These are phyloP conservation scores for Pleurotus pulmonarius DNA, from an alignment of 768 basidiomycete genomes.

Conservation along the genomic window DNA sequence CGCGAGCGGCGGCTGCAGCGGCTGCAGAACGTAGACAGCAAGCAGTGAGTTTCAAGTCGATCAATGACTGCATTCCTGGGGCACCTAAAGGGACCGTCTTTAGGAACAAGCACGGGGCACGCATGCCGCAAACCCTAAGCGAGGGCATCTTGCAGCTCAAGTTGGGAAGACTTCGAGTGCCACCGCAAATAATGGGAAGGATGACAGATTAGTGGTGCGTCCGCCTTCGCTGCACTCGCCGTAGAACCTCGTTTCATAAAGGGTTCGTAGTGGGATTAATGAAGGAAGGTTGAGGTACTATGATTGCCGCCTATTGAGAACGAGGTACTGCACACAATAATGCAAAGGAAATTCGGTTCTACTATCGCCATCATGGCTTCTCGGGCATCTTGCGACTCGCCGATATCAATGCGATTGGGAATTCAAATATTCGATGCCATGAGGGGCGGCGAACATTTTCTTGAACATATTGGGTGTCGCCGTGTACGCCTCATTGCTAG, in stretches of 20 bases:
- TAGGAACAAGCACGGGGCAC: slow-evolving; percentile 44
- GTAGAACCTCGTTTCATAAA: background rate
- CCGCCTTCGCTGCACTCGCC: background rate
- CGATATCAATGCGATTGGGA: background rate
- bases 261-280: slow-evolving; percentile 33
- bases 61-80: slow-evolving; percentile 12
- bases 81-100: slow-evolving; percentile 12
- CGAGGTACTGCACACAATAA: background rate
- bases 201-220: slow-evolving; percentile 41
- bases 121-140: slow-evolving; percentile 40
- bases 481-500: background rate
- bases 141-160: slow-evolving; percentile 42
- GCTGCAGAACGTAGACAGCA: slow-evolving; percentile 60
- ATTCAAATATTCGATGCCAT: background rate
- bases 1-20: slow-evolving; percentile 54
- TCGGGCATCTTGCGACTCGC: background rate
- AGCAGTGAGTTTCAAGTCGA: slow-evolving; percentile 37
- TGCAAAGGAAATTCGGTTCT: no score
- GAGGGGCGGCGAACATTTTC: slow-evolving; percentile 3
- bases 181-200: slow-evolving; percentile 25
- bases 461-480: background rate
- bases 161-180: slow-evolving; percentile 33
- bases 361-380: background rate
- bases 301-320: background rate
- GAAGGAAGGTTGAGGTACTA: background rate